Base-by-base conservation (phyloP, 352 stramenopile species). In the Halophytophthora batemanensis region DNA sequence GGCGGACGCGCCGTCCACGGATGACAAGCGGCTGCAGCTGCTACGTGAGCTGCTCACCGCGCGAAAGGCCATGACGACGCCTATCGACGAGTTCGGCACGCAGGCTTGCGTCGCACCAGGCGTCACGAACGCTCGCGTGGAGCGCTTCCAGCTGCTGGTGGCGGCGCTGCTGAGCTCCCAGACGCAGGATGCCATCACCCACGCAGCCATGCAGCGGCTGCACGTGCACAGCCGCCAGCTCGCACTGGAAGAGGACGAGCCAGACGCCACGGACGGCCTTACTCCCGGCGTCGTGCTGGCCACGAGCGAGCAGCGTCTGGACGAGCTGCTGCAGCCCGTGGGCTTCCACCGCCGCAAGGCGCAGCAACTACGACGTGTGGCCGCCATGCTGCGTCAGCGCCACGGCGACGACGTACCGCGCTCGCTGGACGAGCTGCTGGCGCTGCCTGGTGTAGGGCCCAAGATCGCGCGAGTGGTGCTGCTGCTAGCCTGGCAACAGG, bases 321-420 rank as follows among this genome's bases (percentile, higher is more conserved):
- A 72, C 50, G 67, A 71, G 51, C 50, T 79, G 33, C 61, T 92
- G n/a, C 64, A 66, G 28, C 78, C 82, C 2, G 78, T 90, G 28
- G 81, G 81, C 0, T 92, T 92, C 38, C 81, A 92, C 64, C 65
- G 76, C 10, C 74, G 75, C 41, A 92, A 92, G 50, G 77, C 77
- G 14, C 65, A 81, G 25, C 78, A 92, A 31, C 35, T 92, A 37
- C 76, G 79, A 44, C 56, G 67, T 3, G 58, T 87, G 36, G 77
- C 74, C 29, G 53, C 69, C 11, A 79, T 58, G 4, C 53, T 90
- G 10, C 53, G 64, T 23, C 34, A 38, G 10, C 47, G 60, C 14
- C 80, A 74, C 52, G 41, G 57, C 21, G 53, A 44, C 13, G 81
- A 92, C 34, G 76, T 92, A 28, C 78, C 81, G 19, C 51, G 46